phyloP scores from a whole-genome alignment of 2,329 filamentous ascomycete genomes.

The Calonectria crousiana region DNA sequence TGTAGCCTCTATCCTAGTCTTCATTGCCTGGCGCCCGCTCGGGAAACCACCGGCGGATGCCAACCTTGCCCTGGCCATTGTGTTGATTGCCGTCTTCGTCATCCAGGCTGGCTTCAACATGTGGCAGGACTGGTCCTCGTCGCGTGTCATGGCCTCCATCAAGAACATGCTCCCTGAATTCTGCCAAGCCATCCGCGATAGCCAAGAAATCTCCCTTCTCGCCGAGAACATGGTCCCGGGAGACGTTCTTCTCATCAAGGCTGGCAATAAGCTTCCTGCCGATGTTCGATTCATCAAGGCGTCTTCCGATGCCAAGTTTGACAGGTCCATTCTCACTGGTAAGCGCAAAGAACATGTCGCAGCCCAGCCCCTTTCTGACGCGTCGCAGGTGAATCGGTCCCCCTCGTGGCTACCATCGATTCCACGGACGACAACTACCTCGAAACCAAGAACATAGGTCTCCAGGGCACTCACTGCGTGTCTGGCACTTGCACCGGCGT shows the following conservation, averaged over 20 bases:
- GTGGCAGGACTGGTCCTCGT: constrained; percentile 82
- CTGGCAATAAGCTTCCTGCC: constrained; percentile 80
- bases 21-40: constrained; percentile 81
- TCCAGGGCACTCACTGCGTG: constrained; percentile 84
- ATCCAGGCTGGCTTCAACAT: constrained; percentile 78
- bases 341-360: neutral
- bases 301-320: constrained; percentile 78
- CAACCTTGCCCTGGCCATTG: constrained; percentile 80
- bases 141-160: constrained; percentile 82
- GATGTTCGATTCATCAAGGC: constrained; percentile 78
- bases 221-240: constrained; percentile 77
- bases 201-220: constrained; percentile 59
- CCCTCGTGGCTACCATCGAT: constrained; percentile 73
- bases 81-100: constrained; percentile 76
- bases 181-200: constrained; percentile 74
- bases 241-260: constrained; percentile 75
- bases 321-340: constrained; percentile 75
- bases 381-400: constrained; percentile 70
- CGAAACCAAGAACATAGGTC: constrained; percentile 80
- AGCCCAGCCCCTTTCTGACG: neutral
- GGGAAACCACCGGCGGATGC: constrained; percentile 77
- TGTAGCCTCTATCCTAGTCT: constrained; percentile 77
- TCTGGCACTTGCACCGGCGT: constrained; percentile 75
- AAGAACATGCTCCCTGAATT: constrained; percentile 83
- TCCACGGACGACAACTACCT: constrained; percentile 80